Percentiles rank a stretch among this genome's conserved stretches.
Conservation (phyloP, 306 rosid species). For the Vigna reflexopilosa region DNA sequence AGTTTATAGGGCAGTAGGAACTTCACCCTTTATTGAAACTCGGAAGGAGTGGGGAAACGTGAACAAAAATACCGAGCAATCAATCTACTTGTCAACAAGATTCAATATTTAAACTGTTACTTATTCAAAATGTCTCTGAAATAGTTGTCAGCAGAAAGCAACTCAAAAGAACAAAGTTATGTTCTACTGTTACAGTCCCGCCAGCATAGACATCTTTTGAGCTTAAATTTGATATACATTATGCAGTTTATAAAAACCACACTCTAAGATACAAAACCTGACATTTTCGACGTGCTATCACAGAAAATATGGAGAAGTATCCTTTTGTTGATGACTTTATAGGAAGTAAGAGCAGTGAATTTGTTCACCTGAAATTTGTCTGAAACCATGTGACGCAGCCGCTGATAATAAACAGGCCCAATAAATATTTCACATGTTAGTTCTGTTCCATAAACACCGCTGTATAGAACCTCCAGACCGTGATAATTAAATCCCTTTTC, state of each 20-base stretch:
- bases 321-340: slow-evolving; percentile 13
- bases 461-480: slow-evolving; percentile 84
- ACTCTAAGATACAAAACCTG: not conserved
- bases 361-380: slow-evolving; percentile 85
- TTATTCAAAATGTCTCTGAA: not conserved
- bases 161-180: not conserved
- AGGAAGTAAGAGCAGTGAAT: slow-evolving; percentile 19
- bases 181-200: not conserved
- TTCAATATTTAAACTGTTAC: not conserved
- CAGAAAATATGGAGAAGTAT: not conserved
- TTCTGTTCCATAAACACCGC: slow-evolving; percentile 96
- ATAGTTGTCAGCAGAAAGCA: not conserved
- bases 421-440: slow-evolving; percentile 87
- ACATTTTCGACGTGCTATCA: not conserved
- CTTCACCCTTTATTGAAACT: not conserved
- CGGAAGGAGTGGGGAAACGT: not conserved
- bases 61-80: not conserved
- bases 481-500: slow-evolving; percentile 91
- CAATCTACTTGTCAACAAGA: not conserved
- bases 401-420: slow-evolving; percentile 97
- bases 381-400: slow-evolving; percentile 97
- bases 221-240: not conserved
- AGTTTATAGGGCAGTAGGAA: not conserved
- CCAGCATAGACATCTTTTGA: not conserved
- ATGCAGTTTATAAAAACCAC: not conserved